Conservation (phyloP, 2,329 filamentous ascomycete species). For the Fusarium chuoi region DNA sequence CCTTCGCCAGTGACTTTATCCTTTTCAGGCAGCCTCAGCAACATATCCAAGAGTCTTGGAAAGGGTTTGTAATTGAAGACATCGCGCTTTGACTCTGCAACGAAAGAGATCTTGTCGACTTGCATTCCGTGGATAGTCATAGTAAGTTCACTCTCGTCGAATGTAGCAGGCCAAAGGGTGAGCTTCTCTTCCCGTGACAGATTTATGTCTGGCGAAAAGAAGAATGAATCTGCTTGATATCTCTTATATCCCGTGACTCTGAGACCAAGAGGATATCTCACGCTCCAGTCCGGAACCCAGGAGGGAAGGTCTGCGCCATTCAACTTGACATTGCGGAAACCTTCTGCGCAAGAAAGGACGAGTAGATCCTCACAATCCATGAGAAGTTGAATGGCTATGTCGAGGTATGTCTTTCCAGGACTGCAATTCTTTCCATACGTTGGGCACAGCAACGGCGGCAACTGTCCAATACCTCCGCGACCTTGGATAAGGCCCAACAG, state of each 20-base stretch:
- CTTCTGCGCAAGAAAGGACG: not conserved
- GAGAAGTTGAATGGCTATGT: not conserved
- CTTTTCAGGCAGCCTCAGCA: not conserved
- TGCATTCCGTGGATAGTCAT: not conserved
- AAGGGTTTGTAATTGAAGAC: rapidly evolving
- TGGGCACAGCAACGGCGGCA: not conserved
- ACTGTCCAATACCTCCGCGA: rapidly evolving
- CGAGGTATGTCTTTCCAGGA: not conserved
- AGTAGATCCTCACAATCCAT: not conserved
- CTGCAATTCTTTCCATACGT: not conserved
- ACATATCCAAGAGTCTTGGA: not conserved
- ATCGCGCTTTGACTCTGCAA: not conserved
- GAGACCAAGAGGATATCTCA: not conserved
- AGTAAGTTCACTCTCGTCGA: not conserved
- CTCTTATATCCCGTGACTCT: not conserved
- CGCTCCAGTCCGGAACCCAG: not conserved
- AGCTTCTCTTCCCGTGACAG: not conserved
- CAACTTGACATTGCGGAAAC: not conserved
- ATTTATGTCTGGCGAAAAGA: not conserved
- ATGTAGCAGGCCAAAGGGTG: not conserved
- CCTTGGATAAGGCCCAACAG: not conserved
- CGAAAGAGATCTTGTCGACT: not conserved
- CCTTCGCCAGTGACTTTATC: not conserved
- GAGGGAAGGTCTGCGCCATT: not conserved
- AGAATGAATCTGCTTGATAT: not conserved